Base-by-base conservation (phyloP, 225 moss, liverwort and hornwort species). In the Pseudoscleropodium purum region DNA sequence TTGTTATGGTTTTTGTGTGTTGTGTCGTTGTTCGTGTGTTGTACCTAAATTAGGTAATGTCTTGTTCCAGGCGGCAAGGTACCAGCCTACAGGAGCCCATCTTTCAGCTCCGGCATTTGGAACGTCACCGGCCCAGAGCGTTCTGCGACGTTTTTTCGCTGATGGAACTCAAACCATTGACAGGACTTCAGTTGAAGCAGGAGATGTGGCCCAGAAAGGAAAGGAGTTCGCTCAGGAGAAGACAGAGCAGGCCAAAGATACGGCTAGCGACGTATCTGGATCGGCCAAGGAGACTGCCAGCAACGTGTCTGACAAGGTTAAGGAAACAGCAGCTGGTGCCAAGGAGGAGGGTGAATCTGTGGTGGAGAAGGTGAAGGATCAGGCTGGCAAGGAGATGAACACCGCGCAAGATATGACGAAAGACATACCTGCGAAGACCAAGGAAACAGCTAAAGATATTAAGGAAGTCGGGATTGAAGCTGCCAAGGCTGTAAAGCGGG, bases 391-490 rank as follows among this genome's bases (percentile, higher is more conserved):
- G 77, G 94, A 94, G 80, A 13, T 79, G 9, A 20, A 76, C 17
- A 89, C 92, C 7, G 94, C 92, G 6, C 33, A 81, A 36, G 90
- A 94, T 2, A 92, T 92, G 94, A 68, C 86, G 37, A 93, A 93
- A 64, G 95, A 91, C 9, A 1, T 91, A 0, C 91, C 95, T 8
- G 33, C 78, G 67, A 93, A 95, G 88, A 91, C 93, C 8, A 93
- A 89, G 87, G 95, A 95, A 75, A 95, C 95, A 20, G 93, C 88
- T 20, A 89, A 95, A 84, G 84, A 47, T 6, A 75, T 95, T 18
- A 95, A 95, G 91, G 95, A 95, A 61, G 93, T 95, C 4, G 95
- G 95, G 36, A 82, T 95, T n/a, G 95, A 95, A 85, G 95, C 93
- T 33, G 92, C 92, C 21, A 95, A 95, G 75, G 95, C 95, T 66